These are phyloP conservation scores for Mycena amicta DNA, from an alignment of 768 basidiomycete genomes.

Conservation along the genomic window DNA sequence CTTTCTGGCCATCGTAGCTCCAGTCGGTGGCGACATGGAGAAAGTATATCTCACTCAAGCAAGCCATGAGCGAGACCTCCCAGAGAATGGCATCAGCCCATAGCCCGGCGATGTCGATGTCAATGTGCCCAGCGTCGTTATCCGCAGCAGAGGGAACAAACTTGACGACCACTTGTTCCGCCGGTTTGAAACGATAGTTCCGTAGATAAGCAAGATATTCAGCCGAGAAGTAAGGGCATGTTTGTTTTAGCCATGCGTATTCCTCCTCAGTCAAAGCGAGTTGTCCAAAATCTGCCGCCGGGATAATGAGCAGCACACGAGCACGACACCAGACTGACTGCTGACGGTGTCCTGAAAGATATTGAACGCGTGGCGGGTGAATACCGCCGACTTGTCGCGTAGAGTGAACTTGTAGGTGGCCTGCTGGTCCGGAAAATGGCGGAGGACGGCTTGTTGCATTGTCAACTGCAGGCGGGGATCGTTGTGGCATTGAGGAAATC, in stretches of 20 bases:
- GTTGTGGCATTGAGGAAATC: conserved; percentile 1
- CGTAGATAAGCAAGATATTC: conserved; percentile 80
- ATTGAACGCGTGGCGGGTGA: conserved; percentile 68
- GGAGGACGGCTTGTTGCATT: conserved; percentile 91
- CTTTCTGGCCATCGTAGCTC: conserved; percentile 80
- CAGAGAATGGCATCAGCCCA: conserved; percentile 91
- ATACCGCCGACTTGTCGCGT: conserved; percentile 63
- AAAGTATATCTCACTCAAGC: conserved; percentile 90
- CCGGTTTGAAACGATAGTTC: conserved; percentile 67
- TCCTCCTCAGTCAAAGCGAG: conserved; percentile 65
- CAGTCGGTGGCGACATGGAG: conserved; percentile 74
- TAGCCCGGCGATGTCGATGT: conserved; percentile 71
- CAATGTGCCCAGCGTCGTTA: conserved; percentile 57
- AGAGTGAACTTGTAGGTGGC: conserved; percentile 83
- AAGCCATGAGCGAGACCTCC: conserved; percentile 95
- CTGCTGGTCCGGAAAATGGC: conserved; percentile 71
- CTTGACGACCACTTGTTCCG: conserved; percentile 61
- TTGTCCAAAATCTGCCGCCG: conserved; percentile 73
- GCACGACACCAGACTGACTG: conserved; percentile 43
- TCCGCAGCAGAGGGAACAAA: conserved; percentile 64
- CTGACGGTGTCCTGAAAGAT: conserved; percentile 56
- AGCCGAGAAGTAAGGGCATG: conserved; percentile 74
- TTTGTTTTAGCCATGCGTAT: conserved; percentile 59
- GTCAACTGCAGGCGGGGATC: conserved; percentile 58
- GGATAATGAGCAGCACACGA: too few species aligned